Base-by-base conservation (phyloP, 495 filamentous ascomycete species). In the Darksidea phi region DNA sequence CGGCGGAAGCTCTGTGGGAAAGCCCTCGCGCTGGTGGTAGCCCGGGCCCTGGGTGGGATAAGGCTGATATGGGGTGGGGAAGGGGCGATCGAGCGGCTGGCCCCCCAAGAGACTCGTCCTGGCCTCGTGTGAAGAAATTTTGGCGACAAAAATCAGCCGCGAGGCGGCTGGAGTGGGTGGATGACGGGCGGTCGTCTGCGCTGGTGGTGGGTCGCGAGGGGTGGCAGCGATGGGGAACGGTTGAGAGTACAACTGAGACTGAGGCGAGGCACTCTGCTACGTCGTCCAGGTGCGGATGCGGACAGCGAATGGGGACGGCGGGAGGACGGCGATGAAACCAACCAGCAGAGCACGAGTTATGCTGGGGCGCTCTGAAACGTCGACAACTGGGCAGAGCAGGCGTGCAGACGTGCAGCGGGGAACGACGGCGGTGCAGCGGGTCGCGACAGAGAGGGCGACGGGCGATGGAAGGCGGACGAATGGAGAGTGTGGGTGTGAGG, bases 41-140 rank as follows among this genome's bases (percentile, higher is more conserved):
- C 82, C 81, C 43, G 76, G 78, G 34, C 51, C 45, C 18, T 63
- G 50, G 2, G 20, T 7, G 24, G 41, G 55, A 28, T 48, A 25
- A 18, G 32, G n/a, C 5, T 34, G 6, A 28, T 45, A 32, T 10
- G 28, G 3, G 3, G 28, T 32, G 28, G 28, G 28, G 28, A 80
- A 83, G 18, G 78, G 74, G 51, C 78, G 78, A 70, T 85, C 81
- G 21, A 77, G 74, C 32, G 78, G 76, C 46, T 71, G 73, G 69
- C 81, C 83, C 74, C 84, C 85, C 59, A 88, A 77, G 67, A 88
- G 82, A 77, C 85, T 86, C 68, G 81, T 78, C 67, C 80, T 75
- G 25, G 84, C 82, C 70, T 80, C 82, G 77, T 83, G 82, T 60
- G 78, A 78, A 71, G 73, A 76, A 79, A 83, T 85, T 72, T 84